Percentiles rank a stretch among this genome's conserved stretches.
These are phyloP conservation scores for Berkeleyomyces rouxiae DNA, from an alignment of 2,329 filamentous ascomycete species.

Conservation along the genomic window DNA sequence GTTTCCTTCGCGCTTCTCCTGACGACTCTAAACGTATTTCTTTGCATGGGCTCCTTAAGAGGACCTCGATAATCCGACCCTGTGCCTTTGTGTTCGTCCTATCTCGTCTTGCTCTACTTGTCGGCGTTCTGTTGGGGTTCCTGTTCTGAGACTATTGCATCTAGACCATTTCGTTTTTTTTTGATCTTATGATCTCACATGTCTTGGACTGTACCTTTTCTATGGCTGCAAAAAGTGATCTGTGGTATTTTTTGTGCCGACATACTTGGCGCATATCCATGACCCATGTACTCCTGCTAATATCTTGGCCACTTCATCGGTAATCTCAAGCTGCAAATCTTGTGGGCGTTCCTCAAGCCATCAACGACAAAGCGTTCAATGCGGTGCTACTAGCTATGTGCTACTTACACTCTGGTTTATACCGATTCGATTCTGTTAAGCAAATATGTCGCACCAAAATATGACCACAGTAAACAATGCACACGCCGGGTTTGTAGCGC, in stretches of 20 bases:
- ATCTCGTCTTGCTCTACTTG: neutral
- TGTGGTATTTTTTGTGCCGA: too few relatives aligned
- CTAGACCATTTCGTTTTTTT: neutral
- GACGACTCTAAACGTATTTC: neutral
- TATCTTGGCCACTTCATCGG: too few relatives aligned
- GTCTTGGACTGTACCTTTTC: too few relatives aligned
- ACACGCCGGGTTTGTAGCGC: neutral
- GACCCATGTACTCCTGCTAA: too few relatives aligned
- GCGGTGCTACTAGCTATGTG: too few relatives aligned
- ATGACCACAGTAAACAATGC: neutral
- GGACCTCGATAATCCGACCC: neutral
- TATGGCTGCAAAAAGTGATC: too few relatives aligned
- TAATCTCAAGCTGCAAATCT: too few relatives aligned
- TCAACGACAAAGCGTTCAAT: too few relatives aligned
- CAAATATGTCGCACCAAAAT: neutral
- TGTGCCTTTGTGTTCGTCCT: neutral
- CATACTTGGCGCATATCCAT: too few relatives aligned
- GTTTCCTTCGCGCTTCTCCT: neutral
- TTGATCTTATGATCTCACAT: neutral
- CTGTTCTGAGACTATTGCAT: neutral
- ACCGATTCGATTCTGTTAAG: neutral
- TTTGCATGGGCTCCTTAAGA: neutral
- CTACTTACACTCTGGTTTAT: too few relatives aligned
- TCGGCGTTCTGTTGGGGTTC: neutral
- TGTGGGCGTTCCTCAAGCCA: too few relatives aligned